Base-by-base conservation (phyloP, 176 grass and related monocot genomes). In the Triticum timopheevii region DNA sequence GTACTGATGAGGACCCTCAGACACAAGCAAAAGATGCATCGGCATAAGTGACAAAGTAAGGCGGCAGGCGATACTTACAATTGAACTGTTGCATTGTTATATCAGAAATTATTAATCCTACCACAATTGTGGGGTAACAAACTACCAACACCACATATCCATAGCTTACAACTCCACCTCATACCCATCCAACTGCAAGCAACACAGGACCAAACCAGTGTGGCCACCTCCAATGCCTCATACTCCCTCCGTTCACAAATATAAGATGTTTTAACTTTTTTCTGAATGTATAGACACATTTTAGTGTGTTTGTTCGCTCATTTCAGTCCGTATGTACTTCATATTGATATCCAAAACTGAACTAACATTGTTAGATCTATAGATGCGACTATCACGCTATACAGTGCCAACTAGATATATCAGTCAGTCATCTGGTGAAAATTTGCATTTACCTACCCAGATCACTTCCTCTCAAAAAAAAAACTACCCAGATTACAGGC, bases 381-480 rank as follows among this genome's bases (percentile, higher is more conserved):
- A 50, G 27, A 20, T 30, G 44, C 0, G 20, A 72, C 35, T 22
- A 22, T 8, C 16, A 25, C 13, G 30, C 1, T 59, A 35, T 54
- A 2, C 27, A 22, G 7, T 31, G 75, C 27, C 28, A 78, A 27
- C 64, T 63, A 3, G 10, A n/a, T 34, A 50, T 58, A 67, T 66
- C 68, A 85, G 76, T 90, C 69, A 42, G 30, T 36, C 35, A 86
- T 59, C 61, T 27, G 6, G 77, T 33, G 82, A 40, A 77, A 77
- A 52, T 11, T 25, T 22, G 39, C 69, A 68, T 27, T 88, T 62
- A 70, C 17, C 63, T 27, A 81, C 30, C 68, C 5, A 62, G 17
- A 84, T 84, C 61, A 67, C 12, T 54, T 54, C 6, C 5, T 19
- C 16, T 7, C 40, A 3, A 16, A 16, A 47, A 54, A 54, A 54